Base-by-base conservation (phyloP, 345 rosid genomes). In the Rhodomyrtus tomentosa region DNA sequence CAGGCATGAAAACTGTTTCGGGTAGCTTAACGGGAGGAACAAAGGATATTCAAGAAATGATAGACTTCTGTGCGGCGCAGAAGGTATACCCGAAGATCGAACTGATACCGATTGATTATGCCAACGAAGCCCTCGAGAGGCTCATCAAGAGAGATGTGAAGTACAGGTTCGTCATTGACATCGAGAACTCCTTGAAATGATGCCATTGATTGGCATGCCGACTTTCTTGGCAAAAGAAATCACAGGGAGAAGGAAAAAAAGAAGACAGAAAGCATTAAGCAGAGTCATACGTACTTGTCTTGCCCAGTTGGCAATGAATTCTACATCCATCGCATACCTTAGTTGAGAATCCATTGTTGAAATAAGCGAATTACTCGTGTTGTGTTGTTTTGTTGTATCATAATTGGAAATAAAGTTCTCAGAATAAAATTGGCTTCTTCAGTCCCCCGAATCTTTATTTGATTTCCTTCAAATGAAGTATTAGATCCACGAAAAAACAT, bases 1-100 rank as follows among this genome's bases (percentile, higher is more conserved):
- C 92, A 96, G 99, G 98, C 86, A 89, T 88, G 92, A 96, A 87
- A 87, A 89, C 91, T 21, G 36, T 96, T 2, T 81, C 92, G 3
- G 98, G 99, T 80, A 96, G 98, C 82, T 7, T 88, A 29, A 92
- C 91, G 2, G 98, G 98, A 1, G 98, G 99, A 22, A 91, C 96
- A 1, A 93, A 90, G 87, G 85, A 87, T 86, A 94, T 89, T 36
- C 98, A 93, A 84, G 98, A 95, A 84, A 95, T 96, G 98, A 10
- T 96, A 52, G 90, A 95, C 73, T 94, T 92, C 73, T 95, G 98
- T 82, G 94, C 96, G 72, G 94, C 89, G 82, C 86, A 94, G 56
- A 91, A 93, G 88, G 85, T 96, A 16, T 94, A 95, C 89, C 98
- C 99, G 27, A 85, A 90, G 59, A 89, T 93, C 25, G 98, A 96